Conservation (phyloP, 1,284 basidiomycete species). For the Cerioporus squamosus region DNA sequence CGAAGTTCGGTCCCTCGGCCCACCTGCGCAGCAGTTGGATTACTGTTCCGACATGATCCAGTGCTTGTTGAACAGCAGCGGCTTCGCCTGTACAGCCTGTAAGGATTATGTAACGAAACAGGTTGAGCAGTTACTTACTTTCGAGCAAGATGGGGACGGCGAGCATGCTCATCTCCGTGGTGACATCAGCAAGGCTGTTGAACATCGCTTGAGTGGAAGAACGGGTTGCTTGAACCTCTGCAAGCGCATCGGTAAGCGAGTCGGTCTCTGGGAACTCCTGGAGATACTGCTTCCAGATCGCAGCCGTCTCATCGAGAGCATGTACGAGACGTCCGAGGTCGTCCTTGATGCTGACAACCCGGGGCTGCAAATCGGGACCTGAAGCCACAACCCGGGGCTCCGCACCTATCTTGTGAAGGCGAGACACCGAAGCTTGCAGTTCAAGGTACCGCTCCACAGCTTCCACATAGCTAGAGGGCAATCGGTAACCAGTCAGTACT, state of each 20-base stretch:
- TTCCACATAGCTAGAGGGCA: conserved; percentile 20
- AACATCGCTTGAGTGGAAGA: conserved; percentile 13
- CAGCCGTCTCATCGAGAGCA: conserved; percentile 47
- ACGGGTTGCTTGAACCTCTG: conserved; percentile 15
- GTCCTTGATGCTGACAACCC: conserved; percentile 38
- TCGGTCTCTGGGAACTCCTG: conserved; percentile 9
- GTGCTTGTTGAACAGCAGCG: conserved; percentile 10
- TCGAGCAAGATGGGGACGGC: conserved; percentile 38
- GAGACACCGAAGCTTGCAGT: conserved; percentile 18
- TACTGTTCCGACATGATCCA: conserved; percentile 21
- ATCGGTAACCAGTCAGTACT: conserved; percentile 22
- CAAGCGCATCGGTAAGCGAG: conserved; percentile 2
- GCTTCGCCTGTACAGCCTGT: conserved; percentile 17
- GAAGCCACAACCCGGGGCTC: conserved; percentile 29
- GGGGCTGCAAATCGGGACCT: conserved; percentile 32
- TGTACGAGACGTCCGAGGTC: conserved; percentile 39
- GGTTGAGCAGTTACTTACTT: conserved; percentile 32
- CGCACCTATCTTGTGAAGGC: conserved; percentile 17
- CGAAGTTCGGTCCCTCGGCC: conserved; percentile 43
- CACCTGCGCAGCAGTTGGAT: conserved; percentile 35
- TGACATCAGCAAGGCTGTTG: conserved; percentile 27
- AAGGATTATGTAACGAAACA: not conserved
- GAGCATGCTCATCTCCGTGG: conserved; percentile 36
- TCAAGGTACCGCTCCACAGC: conserved; percentile 9
- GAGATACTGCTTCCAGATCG: conserved; percentile 18